A percentile compares a stretch with the other conserved stretches of the same genome.
These are phyloP conservation scores for Didymella pomorum DNA, from an alignment of 2,329 filamentous ascomycete species.

Conservation along the genomic window DNA sequence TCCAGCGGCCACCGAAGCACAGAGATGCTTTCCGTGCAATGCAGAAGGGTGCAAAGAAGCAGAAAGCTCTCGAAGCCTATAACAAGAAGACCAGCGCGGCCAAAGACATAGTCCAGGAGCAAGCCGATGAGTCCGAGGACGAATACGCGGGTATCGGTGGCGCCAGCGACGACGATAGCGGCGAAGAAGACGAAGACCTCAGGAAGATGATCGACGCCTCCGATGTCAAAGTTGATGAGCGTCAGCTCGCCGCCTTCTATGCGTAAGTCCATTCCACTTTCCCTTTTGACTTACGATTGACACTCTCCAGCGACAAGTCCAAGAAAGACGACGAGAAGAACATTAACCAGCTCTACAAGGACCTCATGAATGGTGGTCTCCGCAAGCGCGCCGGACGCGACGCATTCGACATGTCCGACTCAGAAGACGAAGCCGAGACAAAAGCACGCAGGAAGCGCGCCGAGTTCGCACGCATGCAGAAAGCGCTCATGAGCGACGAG, in stretches of 20 bases:
- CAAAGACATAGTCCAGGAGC: slow-evolving; percentile 84
- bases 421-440: slow-evolving; percentile 84
- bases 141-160: slow-evolving; percentile 96
- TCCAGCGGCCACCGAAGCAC: slow-evolving; percentile 48
- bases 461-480: slow-evolving; percentile 91
- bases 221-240: slow-evolving; percentile 78
- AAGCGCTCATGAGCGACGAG: slow-evolving; percentile 85
- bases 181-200: slow-evolving; percentile 76
- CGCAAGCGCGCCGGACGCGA: slow-evolving; percentile 76
- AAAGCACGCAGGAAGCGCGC: slow-evolving; percentile 81
- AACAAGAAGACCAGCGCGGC: slow-evolving; percentile 89
- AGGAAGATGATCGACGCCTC: slow-evolving; percentile 89
- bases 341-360: slow-evolving; percentile 89
- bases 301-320: slow-evolving; percentile 73
- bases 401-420: slow-evolving; percentile 80
- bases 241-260: slow-evolving; percentile 83
- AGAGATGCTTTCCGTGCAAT: slow-evolving; percentile 73
- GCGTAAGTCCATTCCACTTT: slow-evolving; percentile 69
- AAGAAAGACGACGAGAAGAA: slow-evolving; percentile 83
- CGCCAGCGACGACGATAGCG: slow-evolving; percentile 83
- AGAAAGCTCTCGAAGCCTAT: slow-evolving; percentile 62
- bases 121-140: slow-evolving; percentile 96
- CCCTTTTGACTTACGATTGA: slow-evolving; percentile 6
- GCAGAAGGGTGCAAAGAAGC: slow-evolving; percentile 70
- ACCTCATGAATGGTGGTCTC: slow-evolving; percentile 87